Conservation (phyloP, 192 early-diverging fungal genomes). For the Entomortierella lignicola region DNA sequence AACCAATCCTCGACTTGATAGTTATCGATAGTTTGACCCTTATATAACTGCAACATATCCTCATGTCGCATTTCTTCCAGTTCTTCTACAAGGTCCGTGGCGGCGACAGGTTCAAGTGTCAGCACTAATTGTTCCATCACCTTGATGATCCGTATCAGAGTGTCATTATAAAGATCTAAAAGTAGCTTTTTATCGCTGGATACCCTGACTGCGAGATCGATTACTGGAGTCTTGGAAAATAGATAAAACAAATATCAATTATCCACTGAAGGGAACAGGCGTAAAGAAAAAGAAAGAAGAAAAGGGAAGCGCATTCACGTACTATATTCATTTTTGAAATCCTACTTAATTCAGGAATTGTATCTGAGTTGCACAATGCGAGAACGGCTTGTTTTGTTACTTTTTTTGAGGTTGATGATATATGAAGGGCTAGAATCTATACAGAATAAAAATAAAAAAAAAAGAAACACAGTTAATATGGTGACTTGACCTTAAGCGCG, state of each 20-base stretch:
- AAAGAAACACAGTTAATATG: too few species aligned
- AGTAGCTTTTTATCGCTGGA: conserved; percentile 1
- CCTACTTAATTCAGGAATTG: conserved; percentile 4
- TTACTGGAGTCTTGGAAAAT: not conserved
- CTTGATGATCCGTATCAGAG: conserved; percentile 1
- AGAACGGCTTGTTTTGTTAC: not conserved
- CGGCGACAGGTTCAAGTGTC: not conserved
- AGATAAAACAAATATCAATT: not conserved
- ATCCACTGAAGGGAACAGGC: too few species aligned
- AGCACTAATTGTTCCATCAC: not conserved
- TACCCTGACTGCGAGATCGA: conserved; percentile 13
- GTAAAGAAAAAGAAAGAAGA: too few species aligned
- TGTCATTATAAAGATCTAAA: conserved; percentile 5
- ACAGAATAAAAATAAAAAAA: not conserved
- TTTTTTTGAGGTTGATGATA: not conserved
- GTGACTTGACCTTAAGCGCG: too few species aligned
- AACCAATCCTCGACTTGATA: conserved; percentile 7
- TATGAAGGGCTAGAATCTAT: conserved; percentile 1
- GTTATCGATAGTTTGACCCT: not conserved
- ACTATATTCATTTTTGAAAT: not conserved
- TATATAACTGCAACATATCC: not conserved
- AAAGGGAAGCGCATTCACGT: too few species aligned
- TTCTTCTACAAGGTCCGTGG: not conserved
- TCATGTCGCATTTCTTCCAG: not conserved
- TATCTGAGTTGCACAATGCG: not conserved